A percentile compares a stretch with the other conserved stretches of the same genome.
These are phyloP conservation scores for Astrothelium subdiscretum DNA, from an alignment of 495 filamentous ascomycete genomes.

Conservation along the genomic window DNA sequence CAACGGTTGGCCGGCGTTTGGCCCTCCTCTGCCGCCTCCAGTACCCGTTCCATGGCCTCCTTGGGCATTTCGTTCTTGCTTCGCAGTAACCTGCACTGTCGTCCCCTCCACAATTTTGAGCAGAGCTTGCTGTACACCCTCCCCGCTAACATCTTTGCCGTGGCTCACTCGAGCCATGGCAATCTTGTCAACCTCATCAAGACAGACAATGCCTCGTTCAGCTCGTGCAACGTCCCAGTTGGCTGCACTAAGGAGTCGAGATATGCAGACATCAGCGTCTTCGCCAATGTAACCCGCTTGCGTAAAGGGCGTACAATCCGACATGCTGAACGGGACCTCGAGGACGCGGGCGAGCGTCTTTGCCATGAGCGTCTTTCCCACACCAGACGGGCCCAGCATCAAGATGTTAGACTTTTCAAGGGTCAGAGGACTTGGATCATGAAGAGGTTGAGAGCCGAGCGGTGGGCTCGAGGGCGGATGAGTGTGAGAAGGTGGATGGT, in stretches of 20 bases:
- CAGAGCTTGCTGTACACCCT: constrained; percentile 92
- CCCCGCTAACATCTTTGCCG: constrained; percentile 77
- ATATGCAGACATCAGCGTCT: constrained; percentile 86
- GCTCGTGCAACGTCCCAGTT: constrained; percentile 79
- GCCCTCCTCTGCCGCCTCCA: constrained; percentile 1
- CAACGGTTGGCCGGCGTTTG: constrained; percentile 4
- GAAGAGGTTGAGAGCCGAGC: constrained; percentile 36
- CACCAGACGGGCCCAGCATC: constrained; percentile 83
- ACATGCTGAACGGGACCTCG: constrained; percentile 93
- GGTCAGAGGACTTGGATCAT: constrained; percentile 46
- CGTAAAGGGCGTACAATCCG: constrained; percentile 93
- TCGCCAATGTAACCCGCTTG: constrained; percentile 97
- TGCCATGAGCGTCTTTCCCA: constrained; percentile 92
- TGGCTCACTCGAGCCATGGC: constrained; percentile 57
- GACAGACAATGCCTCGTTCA: constrained; percentile 85
- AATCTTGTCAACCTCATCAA: constrained; percentile 97
- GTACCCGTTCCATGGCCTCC: background rate
- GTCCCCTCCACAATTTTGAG: constrained; percentile 95
- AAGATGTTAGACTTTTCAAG: constrained; percentile 97
- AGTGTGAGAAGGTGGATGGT: constrained; percentile 6
- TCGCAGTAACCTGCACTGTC: constrained; percentile 77
- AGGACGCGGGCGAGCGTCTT: constrained; percentile 69
- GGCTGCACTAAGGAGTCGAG: constrained; percentile 76
- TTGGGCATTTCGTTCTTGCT: constrained; percentile 46
- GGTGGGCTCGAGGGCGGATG: constrained; percentile 5